Evolutionary conservation across 2,329 filamentous ascomycete genomes (phyloP).

Genomic region (Parasarocladium wereldwijsianum): DNA sequence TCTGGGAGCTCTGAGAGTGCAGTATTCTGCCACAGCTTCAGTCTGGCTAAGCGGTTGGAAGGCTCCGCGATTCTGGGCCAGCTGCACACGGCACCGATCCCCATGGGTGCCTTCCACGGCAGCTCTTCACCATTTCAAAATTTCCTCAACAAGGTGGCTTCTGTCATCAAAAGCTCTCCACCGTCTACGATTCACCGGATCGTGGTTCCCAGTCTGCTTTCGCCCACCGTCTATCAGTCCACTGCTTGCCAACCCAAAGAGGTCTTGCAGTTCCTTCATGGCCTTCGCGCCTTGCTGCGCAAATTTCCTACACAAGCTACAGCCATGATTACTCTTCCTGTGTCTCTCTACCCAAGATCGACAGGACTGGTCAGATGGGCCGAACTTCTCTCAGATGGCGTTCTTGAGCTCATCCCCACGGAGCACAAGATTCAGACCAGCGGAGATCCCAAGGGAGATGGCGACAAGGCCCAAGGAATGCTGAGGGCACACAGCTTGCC

Average conservation of each 20-base stretch:
- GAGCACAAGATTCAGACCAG: constrained; percentile 38
- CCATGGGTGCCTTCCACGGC: constrained; percentile 14
- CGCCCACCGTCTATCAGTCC: constrained; percentile 69
- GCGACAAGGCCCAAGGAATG: constrained; percentile 66
- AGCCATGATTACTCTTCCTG: constrained; percentile 61
- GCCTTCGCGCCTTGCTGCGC: constrained; percentile 59
- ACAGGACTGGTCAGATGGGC: constrained; percentile 73
- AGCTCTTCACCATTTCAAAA: constrained; percentile 31
- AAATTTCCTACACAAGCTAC: constrained; percentile 50
- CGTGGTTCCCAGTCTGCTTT: constrained; percentile 71
- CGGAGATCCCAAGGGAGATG: constrained; percentile 44
- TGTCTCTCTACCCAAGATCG: constrained; percentile 63
- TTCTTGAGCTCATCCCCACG: constrained; percentile 68
- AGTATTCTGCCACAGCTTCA: constrained; percentile 58
- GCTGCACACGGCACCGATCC: constrained; percentile 33
- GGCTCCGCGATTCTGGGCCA: constrained; percentile 32
- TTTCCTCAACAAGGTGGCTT: constrained; percentile 45
- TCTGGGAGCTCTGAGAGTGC: no score
- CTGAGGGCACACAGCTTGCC: constrained; percentile 72
- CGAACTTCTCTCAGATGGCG: constrained; percentile 71
- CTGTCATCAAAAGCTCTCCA: constrained; percentile 40
- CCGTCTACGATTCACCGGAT: constrained; percentile 60
- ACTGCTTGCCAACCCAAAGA: constrained; percentile 54
- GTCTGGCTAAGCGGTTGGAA: constrained; percentile 51
- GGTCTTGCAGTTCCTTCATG: constrained; percentile 69